Conservation (phyloP, 1,139 yeast genomes). For the Taphrina sp. region DNA sequence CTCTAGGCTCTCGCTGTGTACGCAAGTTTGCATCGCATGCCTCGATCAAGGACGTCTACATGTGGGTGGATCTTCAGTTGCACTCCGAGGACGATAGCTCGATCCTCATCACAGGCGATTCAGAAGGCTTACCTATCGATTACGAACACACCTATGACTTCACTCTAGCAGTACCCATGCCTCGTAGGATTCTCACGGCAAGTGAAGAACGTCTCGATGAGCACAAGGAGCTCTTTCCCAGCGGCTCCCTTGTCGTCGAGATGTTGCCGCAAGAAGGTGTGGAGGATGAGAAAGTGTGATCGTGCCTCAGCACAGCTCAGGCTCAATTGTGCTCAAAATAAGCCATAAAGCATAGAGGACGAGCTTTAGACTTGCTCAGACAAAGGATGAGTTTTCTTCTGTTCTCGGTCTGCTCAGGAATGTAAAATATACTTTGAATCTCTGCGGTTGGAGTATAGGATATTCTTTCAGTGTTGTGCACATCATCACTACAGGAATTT, state of each 20-base stretch:
- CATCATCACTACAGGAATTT: too few relatives aligned
- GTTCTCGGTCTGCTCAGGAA: too few relatives aligned
- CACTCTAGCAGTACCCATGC: slow-evolving; percentile 56
- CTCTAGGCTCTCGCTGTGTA: slow-evolving; percentile 62
- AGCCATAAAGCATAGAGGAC: neutral
- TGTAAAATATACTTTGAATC: too few relatives aligned
- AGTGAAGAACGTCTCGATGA: slow-evolving; percentile 46
- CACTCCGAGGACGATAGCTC: slow-evolving; percentile 46
- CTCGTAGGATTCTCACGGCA: slow-evolving; percentile 51
- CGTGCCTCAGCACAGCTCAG: neutral
- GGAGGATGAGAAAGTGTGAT: too few relatives aligned
- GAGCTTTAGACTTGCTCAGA: too few relatives aligned
- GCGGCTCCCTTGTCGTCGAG: slow-evolving; percentile 60
- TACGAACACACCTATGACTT: slow-evolving; percentile 52
- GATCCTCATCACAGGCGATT: slow-evolving; percentile 43
- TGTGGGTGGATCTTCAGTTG: slow-evolving; percentile 48
- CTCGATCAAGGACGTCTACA: slow-evolving; percentile 59
- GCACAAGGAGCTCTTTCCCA: slow-evolving; percentile 55
- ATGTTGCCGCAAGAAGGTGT: slow-evolving; percentile 45
- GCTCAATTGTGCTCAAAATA: neutral
- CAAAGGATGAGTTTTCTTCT: too few relatives aligned
- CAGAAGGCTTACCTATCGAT: slow-evolving; percentile 43
- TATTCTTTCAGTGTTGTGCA: too few relatives aligned
- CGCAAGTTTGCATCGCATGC: slow-evolving; percentile 54
- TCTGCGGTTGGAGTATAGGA: too few relatives aligned